A percentile compares a stretch with the other conserved stretches of the same genome.
phyloP scores from a whole-genome alignment of 176 grass and related monocot genomes.

The Microstegium vimineum region DNA sequence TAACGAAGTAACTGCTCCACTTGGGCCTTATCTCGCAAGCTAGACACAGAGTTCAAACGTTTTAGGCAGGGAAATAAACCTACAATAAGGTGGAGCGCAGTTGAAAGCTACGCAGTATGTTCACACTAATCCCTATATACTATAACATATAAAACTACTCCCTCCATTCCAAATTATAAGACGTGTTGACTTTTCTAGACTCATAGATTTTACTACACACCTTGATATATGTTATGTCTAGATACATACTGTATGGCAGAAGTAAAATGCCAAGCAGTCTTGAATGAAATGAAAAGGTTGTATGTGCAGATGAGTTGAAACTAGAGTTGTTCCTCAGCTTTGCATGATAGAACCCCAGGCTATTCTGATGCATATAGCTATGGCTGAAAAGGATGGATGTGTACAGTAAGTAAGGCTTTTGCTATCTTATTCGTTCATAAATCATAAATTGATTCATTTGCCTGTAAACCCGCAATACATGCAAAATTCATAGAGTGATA shows the following conservation, averaged over 20 bases:
- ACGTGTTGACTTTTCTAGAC: too few species aligned
- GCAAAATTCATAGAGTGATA: neutral
- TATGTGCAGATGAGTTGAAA: neutral
- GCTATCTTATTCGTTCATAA: neutral
- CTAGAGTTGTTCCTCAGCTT: neutral
- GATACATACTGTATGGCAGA: neutral
- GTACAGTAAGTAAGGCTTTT: neutral
- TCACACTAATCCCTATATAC: neutral
- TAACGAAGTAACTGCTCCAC: conserved; percentile 76
- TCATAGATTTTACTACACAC: too few species aligned
- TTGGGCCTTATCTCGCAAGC: conserved; percentile 76
- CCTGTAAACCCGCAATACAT: neutral
- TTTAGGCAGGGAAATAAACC: neutral
- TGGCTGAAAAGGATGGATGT: neutral
- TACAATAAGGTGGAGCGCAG: neutral
- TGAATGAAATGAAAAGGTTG: neutral
- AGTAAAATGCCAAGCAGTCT: neutral
- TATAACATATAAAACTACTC: neutral
- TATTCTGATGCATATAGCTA: neutral
- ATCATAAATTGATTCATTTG: neutral
- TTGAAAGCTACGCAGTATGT: neutral
- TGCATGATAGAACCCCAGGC: neutral
- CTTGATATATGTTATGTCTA: too few species aligned
- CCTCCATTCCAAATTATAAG: too few species aligned
- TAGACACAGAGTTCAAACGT: conserved; percentile 24